Evolutionary conservation across 768 basidiomycete genomes (phyloP), one percentile per base, ranked within the genome.

Genomic region (Panaeolus papilionaceus): DNA sequence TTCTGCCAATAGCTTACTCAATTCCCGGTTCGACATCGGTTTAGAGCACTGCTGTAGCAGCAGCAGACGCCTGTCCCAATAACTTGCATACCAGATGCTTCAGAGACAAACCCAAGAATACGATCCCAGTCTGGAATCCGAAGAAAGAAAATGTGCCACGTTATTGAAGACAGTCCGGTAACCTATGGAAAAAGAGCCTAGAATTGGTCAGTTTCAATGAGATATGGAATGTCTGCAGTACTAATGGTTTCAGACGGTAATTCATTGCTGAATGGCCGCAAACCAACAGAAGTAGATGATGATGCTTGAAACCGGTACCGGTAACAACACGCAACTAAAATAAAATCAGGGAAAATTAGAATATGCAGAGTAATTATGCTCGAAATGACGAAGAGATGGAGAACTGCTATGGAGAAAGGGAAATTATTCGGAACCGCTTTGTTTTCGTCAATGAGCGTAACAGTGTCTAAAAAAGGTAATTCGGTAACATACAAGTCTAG

Each of bases 311-410:
- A 23, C 11, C 47, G 47, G 47, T 49, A 49, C 47, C 47, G 47
- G 16, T 12, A 49, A 49, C 6, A 49, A 20, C 18, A 16, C 16
- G 0, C 47, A 4, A 49, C 20, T 49, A 20, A 49, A 6, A 20
- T 23, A 10, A 6, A 47, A 49, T 20, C 20, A 49, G 47, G 20
- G 8, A 5, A 11, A 23, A 33, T 9, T 20, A 3, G 26, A 26
- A 10, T 26, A 51, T 51, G 49, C 23, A 51, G 49, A 28, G 5
- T 33, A 3, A 5, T 33, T 5, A 3, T 58, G 28, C 26, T 26
- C 11, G 28, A 16, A 33, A 58, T 58, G 7, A 66, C 26, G 42
- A 45, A 63, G 44, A 63, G 39, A 26, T 61, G 38, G 67, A 70
- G 45, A 44, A 44, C 64, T 18, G 47, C 7, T 6, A 49, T 49